A percentile compares a stretch with the other conserved stretches of the same genome.
phyloP scores from a whole-genome alignment of 1,284 basidiomycete species.

The Leccinum fallax region DNA sequence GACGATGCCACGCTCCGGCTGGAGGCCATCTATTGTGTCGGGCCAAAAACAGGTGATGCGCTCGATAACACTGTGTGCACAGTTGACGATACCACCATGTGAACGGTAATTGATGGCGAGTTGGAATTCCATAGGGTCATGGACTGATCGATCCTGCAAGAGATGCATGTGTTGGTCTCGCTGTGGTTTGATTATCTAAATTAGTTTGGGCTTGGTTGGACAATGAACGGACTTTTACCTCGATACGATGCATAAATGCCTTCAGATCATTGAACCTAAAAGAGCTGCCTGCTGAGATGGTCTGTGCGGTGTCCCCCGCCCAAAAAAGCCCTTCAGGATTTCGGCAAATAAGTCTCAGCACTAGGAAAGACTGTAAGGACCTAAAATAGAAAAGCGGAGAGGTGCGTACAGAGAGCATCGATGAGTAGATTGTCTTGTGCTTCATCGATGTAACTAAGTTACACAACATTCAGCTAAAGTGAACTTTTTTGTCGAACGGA shows the following conservation, averaged over 20 bases:
- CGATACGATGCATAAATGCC: conserved; percentile 60
- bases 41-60: conserved; percentile 67
- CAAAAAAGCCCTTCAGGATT: conserved; percentile 73
- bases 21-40: conserved; percentile 61
- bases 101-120: conserved; percentile 70
- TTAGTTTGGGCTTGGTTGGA: neutral
- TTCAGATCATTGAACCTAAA: conserved; percentile 76
- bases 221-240: conserved; percentile 41
- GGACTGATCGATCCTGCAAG: conserved; percentile 18
- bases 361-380: conserved; percentile 38
- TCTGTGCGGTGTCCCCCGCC: conserved; percentile 81
- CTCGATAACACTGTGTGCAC: conserved; percentile 65
- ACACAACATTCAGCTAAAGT: conserved; percentile 2
- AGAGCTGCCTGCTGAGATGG: conserved; percentile 70
- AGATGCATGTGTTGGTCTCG: conserved; percentile 19
- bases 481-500: neutral
- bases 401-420: conserved; percentile 56
- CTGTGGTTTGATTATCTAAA: conserved; percentile 9
- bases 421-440: conserved; percentile 57
- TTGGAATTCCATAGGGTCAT: conserved; percentile 54
- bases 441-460: conserved; percentile 67
- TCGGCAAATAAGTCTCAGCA: conserved; percentile 58
- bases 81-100: conserved; percentile 70
- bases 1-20: conserved; percentile 58
- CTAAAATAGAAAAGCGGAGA: neutral